Conservation (phyloP, 2,329 filamentous ascomycete species). For the Akanthomyces uredinophilus region DNA sequence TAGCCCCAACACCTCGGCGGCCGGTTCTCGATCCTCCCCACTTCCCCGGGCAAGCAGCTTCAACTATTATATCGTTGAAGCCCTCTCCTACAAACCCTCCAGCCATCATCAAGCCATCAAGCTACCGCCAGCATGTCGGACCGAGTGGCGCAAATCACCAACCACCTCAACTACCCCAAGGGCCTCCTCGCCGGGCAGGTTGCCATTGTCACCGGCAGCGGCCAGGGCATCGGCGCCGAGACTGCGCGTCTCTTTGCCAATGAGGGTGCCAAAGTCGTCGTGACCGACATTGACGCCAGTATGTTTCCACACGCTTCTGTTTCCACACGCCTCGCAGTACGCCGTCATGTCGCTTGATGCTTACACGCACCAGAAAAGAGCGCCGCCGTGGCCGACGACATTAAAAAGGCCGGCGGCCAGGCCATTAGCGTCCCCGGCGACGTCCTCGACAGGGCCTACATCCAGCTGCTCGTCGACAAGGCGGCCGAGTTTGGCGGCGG, state of each 20-base stretch:
- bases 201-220: constrained; percentile 82
- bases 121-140: constrained; percentile 39
- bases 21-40: constrained; percentile 1
- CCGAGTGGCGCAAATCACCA: constrained; percentile 65
- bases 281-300: constrained; percentile 78
- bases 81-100: not conserved
- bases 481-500: constrained; percentile 76
- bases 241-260: constrained; percentile 77
- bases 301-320: constrained; percentile 21
- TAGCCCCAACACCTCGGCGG: not conserved
- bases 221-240: constrained; percentile 86
- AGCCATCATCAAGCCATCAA: not conserved
- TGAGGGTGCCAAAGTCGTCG: constrained; percentile 78
- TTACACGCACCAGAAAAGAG: constrained; percentile 55
- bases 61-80: not conserved
- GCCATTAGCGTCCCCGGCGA: constrained; percentile 74
- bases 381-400: constrained; percentile 59
- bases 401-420: constrained; percentile 61
- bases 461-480: constrained; percentile 65
- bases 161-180: constrained; percentile 76
- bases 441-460: constrained; percentile 65
- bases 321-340: too few relatives aligned
- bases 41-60: constrained; percentile 1
- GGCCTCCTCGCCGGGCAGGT: constrained; percentile 75
- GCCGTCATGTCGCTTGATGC: too few relatives aligned